A percentile compares a stretch with the other conserved stretches of the same genome.
Conservation (phyloP, 306 rosid species). For the Glycyrrhiza uralensis region DNA sequence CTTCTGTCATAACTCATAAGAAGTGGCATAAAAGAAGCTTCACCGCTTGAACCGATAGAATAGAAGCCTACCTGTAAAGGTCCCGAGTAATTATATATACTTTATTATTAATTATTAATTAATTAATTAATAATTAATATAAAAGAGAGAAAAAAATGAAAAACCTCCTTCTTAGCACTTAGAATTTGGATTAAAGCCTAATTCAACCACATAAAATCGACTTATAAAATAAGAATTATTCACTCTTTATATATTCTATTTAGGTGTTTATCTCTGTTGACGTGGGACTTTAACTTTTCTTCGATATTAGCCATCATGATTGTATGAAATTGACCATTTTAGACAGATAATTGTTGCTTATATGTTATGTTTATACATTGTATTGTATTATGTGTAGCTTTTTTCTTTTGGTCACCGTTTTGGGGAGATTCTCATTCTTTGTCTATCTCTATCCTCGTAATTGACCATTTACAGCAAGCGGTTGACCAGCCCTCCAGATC, state of each 20-base stretch:
- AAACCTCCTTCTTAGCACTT: not conserved
- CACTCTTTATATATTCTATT: too few species aligned
- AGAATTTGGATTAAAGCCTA: too few species aligned
- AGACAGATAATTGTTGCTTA: not conserved
- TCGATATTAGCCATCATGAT: too few species aligned
- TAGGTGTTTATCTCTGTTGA: too few species aligned
- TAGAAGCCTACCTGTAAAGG: conserved; percentile 25
- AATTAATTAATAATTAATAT: too few species aligned
- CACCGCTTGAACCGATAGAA: conserved; percentile 28
- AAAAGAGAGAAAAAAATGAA: not conserved
- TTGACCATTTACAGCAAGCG: conserved; percentile 9
- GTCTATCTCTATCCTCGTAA: conserved; percentile 29
- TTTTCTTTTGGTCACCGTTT: not conserved
- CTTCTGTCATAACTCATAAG: conserved; percentile 5
- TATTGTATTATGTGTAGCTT: not conserved
- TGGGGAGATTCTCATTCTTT: conserved; percentile 13
- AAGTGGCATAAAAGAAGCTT: conserved; percentile 18
- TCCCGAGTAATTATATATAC: not conserved
- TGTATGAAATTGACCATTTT: conserved; percentile 1
- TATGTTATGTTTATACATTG: not conserved
- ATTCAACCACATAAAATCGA: too few species aligned
- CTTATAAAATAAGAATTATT: too few species aligned
- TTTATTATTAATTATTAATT: not conserved
- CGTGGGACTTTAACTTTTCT: too few species aligned
- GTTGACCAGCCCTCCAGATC: conserved; percentile 38